Base-by-base conservation (phyloP, 805 yeast genomes). In the Metschnikowia aberdeeniae region DNA sequence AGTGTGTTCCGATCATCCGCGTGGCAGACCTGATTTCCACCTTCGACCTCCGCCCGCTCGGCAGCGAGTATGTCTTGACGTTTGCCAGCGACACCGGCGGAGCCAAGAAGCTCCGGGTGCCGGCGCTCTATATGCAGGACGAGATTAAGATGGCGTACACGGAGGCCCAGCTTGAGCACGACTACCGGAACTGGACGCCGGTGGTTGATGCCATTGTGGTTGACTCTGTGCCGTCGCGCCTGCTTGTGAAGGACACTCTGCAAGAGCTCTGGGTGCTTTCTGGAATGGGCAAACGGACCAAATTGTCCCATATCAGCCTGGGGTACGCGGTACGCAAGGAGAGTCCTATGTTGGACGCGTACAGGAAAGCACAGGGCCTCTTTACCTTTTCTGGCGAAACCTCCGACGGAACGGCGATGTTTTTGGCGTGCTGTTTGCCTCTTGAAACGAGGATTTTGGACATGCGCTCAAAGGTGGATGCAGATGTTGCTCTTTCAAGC, bases 181-280 rank as follows among this genome's bases (percentile, higher is more conserved):
- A 62, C 43, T 70, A 64, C 55, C 64, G 62, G 31, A 73, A 70
- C 49, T 76, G 81, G 81, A 65, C 79, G 0, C 80, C 81, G 0
- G 42, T 76, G 1, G 46, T 71, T 14, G 80, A 76, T 55, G 54
- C 70, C 1, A 63, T 59, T 45, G 54, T 73, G 2, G 58, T 72
- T 1, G 67, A 68, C 19, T 48, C 67, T 1, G 52, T 30, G 33
- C 42, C 35, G 8, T 47, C 60, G n/a, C 53, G 63, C 20, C 49
- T 47, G 20, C 34, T 56, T 34, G 30, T 53, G 30, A 46, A 46
- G 41, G 40, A 43, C 34, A 52, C 60, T 1, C 50, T 54, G 5
- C 69, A 73, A 42, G 79, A 76, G 42, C 46, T 75, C 1, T 76
- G 80, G 75, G 66, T 68, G 1, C 51, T 72, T 8, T 57, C 70